Base-by-base conservation (phyloP, 2,329 filamentous ascomycete species). In the Claviceps monticola region DNA sequence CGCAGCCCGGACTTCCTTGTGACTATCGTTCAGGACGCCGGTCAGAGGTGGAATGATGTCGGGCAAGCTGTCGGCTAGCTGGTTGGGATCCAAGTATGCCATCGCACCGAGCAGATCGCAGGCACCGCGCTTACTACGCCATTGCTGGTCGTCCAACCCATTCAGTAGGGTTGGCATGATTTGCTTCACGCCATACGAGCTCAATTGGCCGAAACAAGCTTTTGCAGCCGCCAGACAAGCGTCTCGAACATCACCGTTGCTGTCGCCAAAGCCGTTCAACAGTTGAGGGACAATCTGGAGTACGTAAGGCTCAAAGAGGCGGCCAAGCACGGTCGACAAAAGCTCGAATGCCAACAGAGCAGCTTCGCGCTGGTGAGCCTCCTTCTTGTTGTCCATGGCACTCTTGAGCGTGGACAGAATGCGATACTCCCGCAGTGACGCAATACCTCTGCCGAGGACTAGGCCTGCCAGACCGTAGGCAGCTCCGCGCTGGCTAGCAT, bases 81-180 rank as follows among this genome's bases (percentile, higher is more conserved):
- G 93, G 58, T 96, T 86, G 7, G 94, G 91, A 65, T 97, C 93
- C 36, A 98, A 79, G 65, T 98, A 98, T 5, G 93, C 94, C 93
- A 98, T 98, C 56, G 93, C 93, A 65, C 93, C 93, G 14, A 98
- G 78, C 26, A 95, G 83, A 64, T 98, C 93, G 64, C 93, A 98
- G 51, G 93, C 93, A 59, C 94, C 93, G 71, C 95, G 95, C 70
- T 98, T 97, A 71, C 89, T 97, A 62, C 93, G 85, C 93, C 93
- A 98, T 66, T 97, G 91, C 50, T 87, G 82, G 57, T 98, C 93
- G 57, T 97, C 90, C 9, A 98, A 79, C 53, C 94, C 93, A 57
- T 93, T 83, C 2, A 98, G 78, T 7, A 98, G 78, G 13, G 87
- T 95, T 3, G 93, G 93, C 57, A 98, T 74, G 56, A 98, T 90